phyloP scores from a whole-genome alignment of 1,284 basidiomycete species.

The Xerocomus subilludens region DNA sequence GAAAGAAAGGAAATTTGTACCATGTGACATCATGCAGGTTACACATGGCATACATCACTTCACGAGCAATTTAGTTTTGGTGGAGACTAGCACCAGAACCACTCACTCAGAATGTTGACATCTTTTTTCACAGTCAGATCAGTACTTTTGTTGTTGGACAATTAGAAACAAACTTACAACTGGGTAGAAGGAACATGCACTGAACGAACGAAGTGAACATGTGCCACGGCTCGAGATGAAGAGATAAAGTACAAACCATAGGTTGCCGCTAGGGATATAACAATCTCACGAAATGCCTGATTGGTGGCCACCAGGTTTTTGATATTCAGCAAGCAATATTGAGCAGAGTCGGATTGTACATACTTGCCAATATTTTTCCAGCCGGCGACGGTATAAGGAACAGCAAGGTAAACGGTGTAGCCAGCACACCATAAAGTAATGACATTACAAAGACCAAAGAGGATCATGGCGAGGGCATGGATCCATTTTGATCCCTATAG shows the following conservation, averaged over 20 bases:
- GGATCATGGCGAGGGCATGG: constrained; percentile 77
- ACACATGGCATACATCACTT: constrained; percentile 91
- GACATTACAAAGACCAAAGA: constrained; percentile 79
- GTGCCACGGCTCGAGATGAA: constrained; percentile 91
- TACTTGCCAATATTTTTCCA: constrained; percentile 78
- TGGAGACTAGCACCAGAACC: neutral
- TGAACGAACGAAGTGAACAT: constrained; percentile 92
- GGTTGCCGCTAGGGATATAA: constrained; percentile 82
- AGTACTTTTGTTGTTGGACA: constrained; percentile 20
- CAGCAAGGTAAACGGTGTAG: constrained; percentile 86
- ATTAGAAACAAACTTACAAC: constrained; percentile 61
- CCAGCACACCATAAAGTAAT: constrained; percentile 90
- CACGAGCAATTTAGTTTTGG: constrained; percentile 9
- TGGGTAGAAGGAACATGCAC: constrained; percentile 83
- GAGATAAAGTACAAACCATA: constrained; percentile 91
- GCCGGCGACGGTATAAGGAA: constrained; percentile 76
- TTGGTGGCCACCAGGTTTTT: constrained; percentile 71
- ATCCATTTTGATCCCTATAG: constrained; percentile 82
- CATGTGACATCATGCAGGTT: constrained; percentile 90
- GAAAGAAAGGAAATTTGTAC: constrained; percentile 53
- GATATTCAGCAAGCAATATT: constrained; percentile 30
- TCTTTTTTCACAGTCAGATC: constrained; percentile 59
- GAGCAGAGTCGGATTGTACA: constrained; percentile 43
- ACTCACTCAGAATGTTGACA: constrained; percentile 85
- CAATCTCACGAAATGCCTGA: constrained; percentile 81